phyloP scores from a whole-genome alignment of 176 grass and related monocot genomes.

The Zea mays region Zm-B73-REFERENCE-NAM-5.0 NC_050105.1:87898001-87898500 shows the following conservation, averaged over 20 bases:
- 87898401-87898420: background rate
- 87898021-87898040: background rate
- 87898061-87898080: too few relatives aligned
- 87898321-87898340: background rate
- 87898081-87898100: too few relatives aligned
- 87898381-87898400: background rate
- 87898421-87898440: background rate
- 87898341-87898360: background rate
- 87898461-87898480: background rate
- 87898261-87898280: too few relatives aligned
- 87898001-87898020: background rate
- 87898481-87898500: background rate
- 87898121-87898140: background rate
- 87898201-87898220: too few relatives aligned
- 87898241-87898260: too few relatives aligned
- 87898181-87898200: background rate
- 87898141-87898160: background rate
- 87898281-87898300: too few relatives aligned
- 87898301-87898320: too few relatives aligned
- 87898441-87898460: background rate
- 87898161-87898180: conserved; percentile 1
- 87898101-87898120: background rate
- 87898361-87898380: background rate
- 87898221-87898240: too few relatives aligned
- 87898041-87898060: background rate